phyloP scores from a whole-genome alignment of 495 filamentous ascomycete species.

The Penicillium alfredii region DNA sequence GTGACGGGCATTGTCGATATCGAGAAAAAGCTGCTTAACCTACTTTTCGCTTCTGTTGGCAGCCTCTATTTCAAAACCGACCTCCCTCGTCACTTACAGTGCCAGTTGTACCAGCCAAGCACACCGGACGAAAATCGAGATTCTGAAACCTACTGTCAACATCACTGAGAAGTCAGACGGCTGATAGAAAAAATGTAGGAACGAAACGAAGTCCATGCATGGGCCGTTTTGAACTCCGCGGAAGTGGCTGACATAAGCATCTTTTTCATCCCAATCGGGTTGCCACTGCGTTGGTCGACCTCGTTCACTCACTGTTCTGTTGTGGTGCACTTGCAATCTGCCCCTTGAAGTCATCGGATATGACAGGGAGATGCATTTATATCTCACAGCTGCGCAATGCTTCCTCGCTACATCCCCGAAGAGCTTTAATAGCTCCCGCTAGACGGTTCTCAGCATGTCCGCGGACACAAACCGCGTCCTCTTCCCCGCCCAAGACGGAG shows the following conservation, averaged over 20 bases:
- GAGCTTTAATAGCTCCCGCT: constrained; percentile 10
- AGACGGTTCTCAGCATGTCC: constrained; percentile 20
- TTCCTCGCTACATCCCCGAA: constrained; percentile 10
- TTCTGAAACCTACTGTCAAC: too few relatives aligned
- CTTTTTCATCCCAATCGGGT: neutral
- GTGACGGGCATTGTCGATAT: too few relatives aligned
- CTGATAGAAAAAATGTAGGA: too few relatives aligned
- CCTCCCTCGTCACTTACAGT: too few relatives aligned
- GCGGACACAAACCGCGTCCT: constrained; percentile 17
- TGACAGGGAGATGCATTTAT: constrained; percentile 22
- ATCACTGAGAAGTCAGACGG: too few relatives aligned
- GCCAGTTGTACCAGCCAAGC: too few relatives aligned
- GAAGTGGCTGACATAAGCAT: constrained; percentile 37
- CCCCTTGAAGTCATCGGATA: constrained; percentile 8
- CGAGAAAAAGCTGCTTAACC: too few relatives aligned
- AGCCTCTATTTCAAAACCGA: too few relatives aligned
- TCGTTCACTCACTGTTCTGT: too few relatives aligned
- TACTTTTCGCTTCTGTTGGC: too few relatives aligned
- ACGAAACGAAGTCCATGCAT: constrained; percentile 23
- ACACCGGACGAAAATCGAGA: too few relatives aligned
- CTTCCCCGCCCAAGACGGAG: constrained; percentile 9
- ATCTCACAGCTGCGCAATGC: constrained; percentile 12
- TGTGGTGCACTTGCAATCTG: too few relatives aligned
- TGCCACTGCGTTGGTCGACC: constrained; percentile 3
- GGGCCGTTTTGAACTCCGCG: constrained; percentile 38